Evolutionary conservation across 306 rosid genomes (phyloP), one percentile per base, ranked within the genome.

Genomic region (Cicer yamashitae): DNA sequence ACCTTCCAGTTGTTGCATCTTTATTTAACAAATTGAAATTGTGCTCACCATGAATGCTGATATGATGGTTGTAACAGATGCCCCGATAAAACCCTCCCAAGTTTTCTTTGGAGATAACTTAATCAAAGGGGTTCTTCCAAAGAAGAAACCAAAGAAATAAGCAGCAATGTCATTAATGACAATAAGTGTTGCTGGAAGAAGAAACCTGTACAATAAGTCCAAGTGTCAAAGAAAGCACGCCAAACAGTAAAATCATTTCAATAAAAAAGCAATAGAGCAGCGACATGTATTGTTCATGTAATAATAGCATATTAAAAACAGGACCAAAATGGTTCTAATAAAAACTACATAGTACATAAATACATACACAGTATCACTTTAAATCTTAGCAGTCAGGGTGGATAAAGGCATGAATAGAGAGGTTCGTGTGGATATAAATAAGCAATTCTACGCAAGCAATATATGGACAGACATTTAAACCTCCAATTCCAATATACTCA

Each of bases 31-130:
- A 69, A 77, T 65, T 50, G 58, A 58, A 77, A 51, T 67, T 71
- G 37, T 57, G 69, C 97, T 89, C 86, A 96, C 99, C 96, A 89
- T 5, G 84, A 96, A 96, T 57, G 99, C 99, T 78, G 97, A 96
- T 84, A 92, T 85, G 41, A 96, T 92, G 57, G 98, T 92, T 73
- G 96, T 84, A 81, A 96, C 77, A 7, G 99, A 96, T n/a, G 99
- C 99, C 79, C 99, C 99, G 67, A 96, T 90, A 86, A 96, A 96
- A 66, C 99, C 99, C 88, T 96, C 99, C 99, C 99, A 92, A 63
- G 99, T 96, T 90, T 96, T 96, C 89, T 96, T 96, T 41, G 99
- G 99, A 66, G 98, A 96, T 79, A 96, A 77, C 87, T 96, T 92
- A 84, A 96, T 96, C 88, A 96, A 86, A 43, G 99, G 99, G 82